Percentiles rank a stretch among this genome's conserved stretches.
These are phyloP conservation scores for Phytophthora quininea DNA, from an alignment of 352 stramenopile species.

Conservation along the genomic window DNA sequence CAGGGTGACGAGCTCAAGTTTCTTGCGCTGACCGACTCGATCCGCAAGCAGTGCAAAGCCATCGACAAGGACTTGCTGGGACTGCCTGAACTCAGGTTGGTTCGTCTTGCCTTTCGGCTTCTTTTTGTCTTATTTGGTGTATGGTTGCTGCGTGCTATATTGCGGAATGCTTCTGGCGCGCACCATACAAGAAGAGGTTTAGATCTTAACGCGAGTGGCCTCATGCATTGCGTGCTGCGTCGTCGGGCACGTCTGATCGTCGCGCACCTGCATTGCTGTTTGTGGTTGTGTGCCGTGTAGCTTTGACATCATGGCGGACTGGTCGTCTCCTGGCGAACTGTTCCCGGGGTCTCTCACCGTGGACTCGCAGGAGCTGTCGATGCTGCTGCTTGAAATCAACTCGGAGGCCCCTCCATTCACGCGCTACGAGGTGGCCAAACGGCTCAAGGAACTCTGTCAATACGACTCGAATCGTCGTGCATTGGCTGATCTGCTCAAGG, in stretches of 20 bases:
- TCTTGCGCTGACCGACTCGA: constrained; percentile 64
- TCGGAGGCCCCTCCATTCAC: constrained; percentile 51
- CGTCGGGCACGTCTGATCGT: constrained; percentile 14
- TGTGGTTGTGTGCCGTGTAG: constrained; percentile 33
- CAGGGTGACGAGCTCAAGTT: constrained; percentile 76
- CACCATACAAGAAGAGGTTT: constrained; percentile 9
- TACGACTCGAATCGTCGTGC: constrained; percentile 55
- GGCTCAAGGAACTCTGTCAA: constrained; percentile 77
- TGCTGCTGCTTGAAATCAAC: constrained; percentile 68
- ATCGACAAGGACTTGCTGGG: constrained; percentile 69
- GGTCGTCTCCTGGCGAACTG: constrained; percentile 54
- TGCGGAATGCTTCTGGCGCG: constrained; percentile 13
- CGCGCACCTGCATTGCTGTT: constrained; percentile 15
- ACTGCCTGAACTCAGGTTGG: constrained; percentile 71
- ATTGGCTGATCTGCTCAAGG: constrained; percentile 45
- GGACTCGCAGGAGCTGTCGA: constrained; percentile 56
- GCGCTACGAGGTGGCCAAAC: constrained; percentile 73
- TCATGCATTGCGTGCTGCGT: constrained; percentile 15
- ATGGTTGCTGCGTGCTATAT: constrained; percentile 11
- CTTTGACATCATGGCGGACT: constrained; percentile 75
- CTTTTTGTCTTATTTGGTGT: constrained; percentile 19
- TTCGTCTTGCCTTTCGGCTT: constrained; percentile 5
- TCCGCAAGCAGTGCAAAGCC: constrained; percentile 60
- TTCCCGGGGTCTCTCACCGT: constrained; percentile 50
- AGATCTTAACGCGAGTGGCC: constrained; percentile 31